Percentiles rank a stretch among this genome's conserved stretches.
These are phyloP conservation scores for Ascoidea asiatica DNA, from an alignment of 805 yeast genomes.

Conservation along the genomic window DNA sequence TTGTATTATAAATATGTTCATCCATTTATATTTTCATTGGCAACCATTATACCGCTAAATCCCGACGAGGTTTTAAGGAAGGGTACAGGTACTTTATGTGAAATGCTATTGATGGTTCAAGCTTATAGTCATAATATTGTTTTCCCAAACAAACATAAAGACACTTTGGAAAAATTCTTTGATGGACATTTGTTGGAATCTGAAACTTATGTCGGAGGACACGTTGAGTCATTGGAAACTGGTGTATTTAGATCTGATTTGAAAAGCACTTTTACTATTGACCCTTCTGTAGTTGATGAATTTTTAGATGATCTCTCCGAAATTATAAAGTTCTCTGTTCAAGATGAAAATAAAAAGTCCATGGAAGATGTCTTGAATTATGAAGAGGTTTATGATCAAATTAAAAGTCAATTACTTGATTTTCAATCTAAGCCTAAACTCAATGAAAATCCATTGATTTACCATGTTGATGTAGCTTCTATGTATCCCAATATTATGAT, in stretches of 20 bases:
- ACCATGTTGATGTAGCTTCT: conserved; percentile 97
- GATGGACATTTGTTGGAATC: conserved; percentile 89
- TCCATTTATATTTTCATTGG: conserved; percentile 89
- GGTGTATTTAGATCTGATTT: conserved; percentile 94
- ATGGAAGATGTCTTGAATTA: conserved; percentile 71
- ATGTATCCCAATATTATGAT: conserved; percentile 99
- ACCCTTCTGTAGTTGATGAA: conserved; percentile 73
- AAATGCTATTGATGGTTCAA: conserved; percentile 93
- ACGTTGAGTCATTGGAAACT: conserved; percentile 93
- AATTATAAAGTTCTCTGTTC: conserved; percentile 72
- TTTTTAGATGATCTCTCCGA: conserved; percentile 56
- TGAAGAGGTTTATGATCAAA: conserved; percentile 54
- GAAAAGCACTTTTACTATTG: conserved; percentile 59
- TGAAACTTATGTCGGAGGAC: conserved; percentile 98
- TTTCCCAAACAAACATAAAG: conserved; percentile 87
- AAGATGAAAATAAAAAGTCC: conserved; percentile 62
- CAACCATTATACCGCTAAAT: conserved; percentile 88
- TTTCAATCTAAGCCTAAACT: conserved; percentile 52
- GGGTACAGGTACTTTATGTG: conserved; percentile 98
- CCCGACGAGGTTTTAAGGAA: conserved; percentile 94
- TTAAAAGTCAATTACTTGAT: conserved; percentile 40
- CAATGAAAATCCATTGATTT: conserved; percentile 71
- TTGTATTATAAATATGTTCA: conserved; percentile 93
- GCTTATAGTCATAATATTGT: conserved; percentile 70
- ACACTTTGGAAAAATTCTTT: conserved; percentile 88